phyloP scores from a whole-genome alignment of 163 green algal species.

The Scenedesmus sp. region DNA sequence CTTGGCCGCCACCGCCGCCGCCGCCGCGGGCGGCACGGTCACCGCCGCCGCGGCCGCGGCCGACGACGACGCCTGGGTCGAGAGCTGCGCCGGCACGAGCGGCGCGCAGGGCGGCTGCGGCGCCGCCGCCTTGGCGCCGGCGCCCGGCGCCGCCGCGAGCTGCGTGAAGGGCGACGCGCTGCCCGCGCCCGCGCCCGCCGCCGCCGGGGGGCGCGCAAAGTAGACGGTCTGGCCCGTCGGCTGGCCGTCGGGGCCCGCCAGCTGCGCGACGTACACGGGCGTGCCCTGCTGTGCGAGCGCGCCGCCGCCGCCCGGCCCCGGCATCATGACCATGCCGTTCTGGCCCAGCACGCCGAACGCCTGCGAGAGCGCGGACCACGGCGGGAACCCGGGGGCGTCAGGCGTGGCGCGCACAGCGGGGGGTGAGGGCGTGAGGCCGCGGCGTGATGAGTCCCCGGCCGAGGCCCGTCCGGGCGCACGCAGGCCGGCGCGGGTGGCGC shows the following conservation, averaged over 20 bases:
- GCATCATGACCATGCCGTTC: constrained; percentile 41
- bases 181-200: not conserved
- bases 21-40: constrained; percentile 5
- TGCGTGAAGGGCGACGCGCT: constrained; percentile 15
- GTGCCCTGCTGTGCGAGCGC: constrained; percentile 22
- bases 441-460: no score
- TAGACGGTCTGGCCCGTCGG: constrained; percentile 22
- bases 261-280: constrained; percentile 33
- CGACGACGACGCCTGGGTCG: no score
- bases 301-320: not conserved
- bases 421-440: no score
- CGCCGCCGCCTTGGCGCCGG: not conserved
- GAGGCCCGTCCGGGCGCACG: no score
- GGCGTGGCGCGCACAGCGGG: no score
- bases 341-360: constrained; percentile 39
- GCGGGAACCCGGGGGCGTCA: no score
- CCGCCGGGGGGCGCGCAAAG: constrained; percentile 13
- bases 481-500: no score
- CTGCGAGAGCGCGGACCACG: no score
- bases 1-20: constrained; percentile 2
- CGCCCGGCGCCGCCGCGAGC: constrained; percentile 3
- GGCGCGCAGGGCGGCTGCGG: no score
- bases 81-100: no score
- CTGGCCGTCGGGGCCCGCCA: constrained; percentile 15
- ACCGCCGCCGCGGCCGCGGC: not conserved